phyloP scores from a whole-genome alignment of 768 basidiomycete genomes.

The Amanita pseudoporphyria region DNA sequence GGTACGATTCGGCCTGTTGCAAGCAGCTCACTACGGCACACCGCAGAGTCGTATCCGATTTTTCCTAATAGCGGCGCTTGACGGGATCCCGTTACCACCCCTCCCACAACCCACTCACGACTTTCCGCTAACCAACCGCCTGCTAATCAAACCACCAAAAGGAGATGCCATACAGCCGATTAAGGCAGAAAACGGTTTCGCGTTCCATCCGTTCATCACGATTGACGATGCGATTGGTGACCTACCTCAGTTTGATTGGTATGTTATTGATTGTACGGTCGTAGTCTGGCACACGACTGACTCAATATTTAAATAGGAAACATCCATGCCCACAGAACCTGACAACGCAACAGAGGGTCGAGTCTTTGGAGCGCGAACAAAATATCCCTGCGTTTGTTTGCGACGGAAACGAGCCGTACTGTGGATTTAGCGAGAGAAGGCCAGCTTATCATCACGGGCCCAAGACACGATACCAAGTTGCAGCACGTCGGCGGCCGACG shows the following conservation, averaged over 20 bases:
- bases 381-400: slow-evolving; percentile 28
- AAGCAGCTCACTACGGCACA: slow-evolving; percentile 47
- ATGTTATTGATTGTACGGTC: slow-evolving; percentile 9
- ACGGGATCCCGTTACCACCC: slow-evolving; percentile 33
- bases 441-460: slow-evolving; percentile 25
- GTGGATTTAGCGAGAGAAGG: slow-evolving; percentile 23
- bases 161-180: slow-evolving; percentile 34
- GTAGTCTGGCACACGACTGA: background rate
- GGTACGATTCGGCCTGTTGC: slow-evolving; percentile 36
- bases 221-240: slow-evolving; percentile 71
- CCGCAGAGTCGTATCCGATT: slow-evolving; percentile 48
- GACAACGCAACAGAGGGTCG: slow-evolving; percentile 10
- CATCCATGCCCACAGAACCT: slow-evolving; percentile 20
- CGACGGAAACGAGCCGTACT: slow-evolving; percentile 20
- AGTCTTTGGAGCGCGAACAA: slow-evolving; percentile 14
- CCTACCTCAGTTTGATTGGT: slow-evolving; percentile 71
- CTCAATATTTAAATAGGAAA: slow-evolving; percentile 19
- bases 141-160: slow-evolving; percentile 45
- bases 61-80: slow-evolving; percentile 39
- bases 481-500: slow-evolving; percentile 34
- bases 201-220: slow-evolving; percentile 47
- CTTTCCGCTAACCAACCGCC: slow-evolving; percentile 29
- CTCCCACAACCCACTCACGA: slow-evolving; percentile 49
- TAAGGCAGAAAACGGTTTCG: slow-evolving; percentile 35
- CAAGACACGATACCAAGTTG: slow-evolving; percentile 34